These are phyloP conservation scores for Candida tammaniensis DNA, from an alignment of 805 yeast genomes.

Conservation along the genomic window DNA sequence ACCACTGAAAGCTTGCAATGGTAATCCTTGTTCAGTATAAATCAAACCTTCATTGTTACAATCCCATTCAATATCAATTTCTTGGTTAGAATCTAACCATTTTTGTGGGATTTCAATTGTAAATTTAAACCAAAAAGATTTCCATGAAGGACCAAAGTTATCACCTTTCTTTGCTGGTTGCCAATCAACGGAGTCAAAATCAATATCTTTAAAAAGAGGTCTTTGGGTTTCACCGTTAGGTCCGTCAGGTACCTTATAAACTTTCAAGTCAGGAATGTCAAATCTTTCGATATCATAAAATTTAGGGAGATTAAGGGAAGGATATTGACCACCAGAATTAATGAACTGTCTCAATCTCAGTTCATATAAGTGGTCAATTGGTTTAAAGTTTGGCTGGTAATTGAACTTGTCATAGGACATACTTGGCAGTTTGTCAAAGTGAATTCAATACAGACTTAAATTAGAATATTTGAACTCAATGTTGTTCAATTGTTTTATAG, in stretches of 20 bases:
- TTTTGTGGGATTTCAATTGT: conserved; percentile 59
- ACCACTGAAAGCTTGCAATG: conserved; percentile 81
- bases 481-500: too few relatives aligned
- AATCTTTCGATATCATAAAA: conserved; percentile 66
- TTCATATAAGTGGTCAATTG: conserved; percentile 71
- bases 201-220: conserved; percentile 58
- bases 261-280: conserved; percentile 49
- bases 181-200: conserved; percentile 49
- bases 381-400: conserved; percentile 66
- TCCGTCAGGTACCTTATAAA: conserved; percentile 70
- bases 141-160: conserved; percentile 92
- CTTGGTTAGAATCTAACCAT: conserved; percentile 48
- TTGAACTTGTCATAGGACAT: conserved; percentile 17
- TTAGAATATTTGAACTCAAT: too few relatives aligned
- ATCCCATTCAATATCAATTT: conserved; percentile 77
- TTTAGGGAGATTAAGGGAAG: conserved; percentile 70
- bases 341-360: conserved; percentile 74
- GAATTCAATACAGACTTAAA: too few relatives aligned
- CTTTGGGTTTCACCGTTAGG: conserved; percentile 45
- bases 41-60: conserved; percentile 82
- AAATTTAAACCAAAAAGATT: conserved; percentile 89
- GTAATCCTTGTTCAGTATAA: conserved; percentile 64
- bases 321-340: conserved; percentile 70
- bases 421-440: too few relatives aligned
- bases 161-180: conserved; percentile 65